Conservation (phyloP, 192 early-diverging fungal genomes). For the Coemansia sp. region DNA sequence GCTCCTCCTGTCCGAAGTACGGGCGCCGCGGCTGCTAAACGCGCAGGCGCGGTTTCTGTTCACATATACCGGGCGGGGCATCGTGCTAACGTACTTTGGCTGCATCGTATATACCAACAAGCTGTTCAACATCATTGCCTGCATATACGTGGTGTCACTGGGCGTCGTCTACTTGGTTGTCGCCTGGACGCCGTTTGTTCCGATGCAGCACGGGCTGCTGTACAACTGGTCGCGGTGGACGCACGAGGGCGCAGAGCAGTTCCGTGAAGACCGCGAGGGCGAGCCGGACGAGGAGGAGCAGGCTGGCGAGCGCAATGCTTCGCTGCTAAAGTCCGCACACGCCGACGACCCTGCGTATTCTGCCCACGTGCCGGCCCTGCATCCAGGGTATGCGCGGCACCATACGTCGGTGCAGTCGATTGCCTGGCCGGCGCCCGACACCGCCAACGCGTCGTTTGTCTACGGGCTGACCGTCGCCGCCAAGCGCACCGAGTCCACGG, state of each 20-base stretch:
- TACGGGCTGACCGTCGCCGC: constrained; percentile 26
- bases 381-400: constrained; percentile 3
- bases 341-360: background rate
- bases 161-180: constrained; percentile 56
- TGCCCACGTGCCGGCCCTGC: background rate
- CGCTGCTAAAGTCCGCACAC: background rate
- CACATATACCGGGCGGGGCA: constrained; percentile 56
- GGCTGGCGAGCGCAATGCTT: background rate
- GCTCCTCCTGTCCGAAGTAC: constrained; percentile 53
- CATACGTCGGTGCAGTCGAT: constrained; percentile 17
- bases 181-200: constrained; percentile 49
- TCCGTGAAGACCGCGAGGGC: background rate
- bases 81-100: constrained; percentile 58
- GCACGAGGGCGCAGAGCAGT: constrained; percentile 11
- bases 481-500: constrained; percentile 16
- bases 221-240: constrained; percentile 48
- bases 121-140: constrained; percentile 51
- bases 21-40: constrained; percentile 38
- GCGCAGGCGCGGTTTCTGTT: constrained; percentile 54
- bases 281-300: background rate
- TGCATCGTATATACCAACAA: constrained; percentile 52
- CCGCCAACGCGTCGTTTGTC: constrained; percentile 31
- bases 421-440: constrained; percentile 15
- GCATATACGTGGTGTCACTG: constrained; percentile 44
- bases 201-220: constrained; percentile 35